Evolutionary conservation across 2,329 filamentous ascomycete species (phyloP), one percentile per base, ranked within the genome.

Genomic region (Penicillium palitans): DNA sequence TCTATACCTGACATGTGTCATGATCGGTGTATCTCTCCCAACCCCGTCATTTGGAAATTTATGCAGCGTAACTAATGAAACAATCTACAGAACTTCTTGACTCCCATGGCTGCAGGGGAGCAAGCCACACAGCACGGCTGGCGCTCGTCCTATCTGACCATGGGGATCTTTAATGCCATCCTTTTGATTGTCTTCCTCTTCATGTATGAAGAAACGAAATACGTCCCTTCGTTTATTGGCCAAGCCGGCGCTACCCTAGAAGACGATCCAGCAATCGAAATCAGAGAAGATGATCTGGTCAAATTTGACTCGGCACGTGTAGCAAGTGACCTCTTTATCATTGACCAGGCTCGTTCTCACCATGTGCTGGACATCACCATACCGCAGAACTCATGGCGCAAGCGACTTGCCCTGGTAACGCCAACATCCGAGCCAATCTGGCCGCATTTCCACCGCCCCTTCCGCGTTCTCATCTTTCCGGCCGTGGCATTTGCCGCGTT

Each of bases 1-100:
- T 1, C 72, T 81, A 7, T 84, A 82, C 58, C 72, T 83, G 63
- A 76, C 72, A 58, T 72, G 76, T 40, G 67, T 73, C 24, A 74
- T 70, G 63, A 66, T 72, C 58, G 70, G 74, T 21, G 73, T 75
- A 33, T 71, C 74, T 57, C 57, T 77, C 3, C 69, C 64, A 0
- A 64, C 70, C 0, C 7, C 24, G 5, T 29, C 15, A 3, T 39
- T 12, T 10, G 6, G 3, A 12, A 19, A 19, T 21, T 31, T n/a
- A 42, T 25, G 42, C 27, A 29, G 24, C 27, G 31, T 37, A 27
- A 6, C 60, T 61, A 25, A 61, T n/a, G 21, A 19, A 37, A 19
- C 6, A 3, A 3, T 9, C 25, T 3, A 17, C 13, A 70, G 69
- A 69, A 57, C 48, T 76, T 73, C 35, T 60, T 76, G 9, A 69